Percentiles rank a stretch among this genome's conserved stretches.
Conservation (phyloP, 805 yeast species). For the Saturnispora galanensis region DNA sequence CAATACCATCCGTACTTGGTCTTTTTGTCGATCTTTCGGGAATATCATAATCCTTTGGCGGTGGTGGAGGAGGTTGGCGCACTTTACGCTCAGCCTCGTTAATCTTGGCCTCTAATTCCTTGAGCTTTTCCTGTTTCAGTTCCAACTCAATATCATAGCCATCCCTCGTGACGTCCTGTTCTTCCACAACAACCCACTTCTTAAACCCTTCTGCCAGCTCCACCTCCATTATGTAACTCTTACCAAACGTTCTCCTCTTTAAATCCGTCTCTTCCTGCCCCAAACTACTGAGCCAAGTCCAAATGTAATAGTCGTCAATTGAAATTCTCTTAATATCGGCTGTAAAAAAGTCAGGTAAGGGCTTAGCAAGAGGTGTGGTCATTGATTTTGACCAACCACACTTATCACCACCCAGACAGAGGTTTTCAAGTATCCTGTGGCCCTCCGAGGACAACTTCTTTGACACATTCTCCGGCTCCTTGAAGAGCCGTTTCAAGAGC, state of each 20-base stretch:
- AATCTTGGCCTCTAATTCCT: conserved; percentile 22
- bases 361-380: conserved; percentile 15
- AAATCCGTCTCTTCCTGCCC: conserved; percentile 62
- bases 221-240: conserved; percentile 74
- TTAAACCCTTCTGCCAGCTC: conserved; percentile 64
- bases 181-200: conserved; percentile 73
- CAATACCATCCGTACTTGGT: not conserved
- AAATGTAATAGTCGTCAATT: conserved; percentile 78
- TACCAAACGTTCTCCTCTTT: conserved; percentile 64
- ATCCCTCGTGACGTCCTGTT: conserved; percentile 38
- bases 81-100: conserved; percentile 23
- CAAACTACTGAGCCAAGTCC: conserved; percentile 82
- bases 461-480: conserved; percentile 44
- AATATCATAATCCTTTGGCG: conserved; percentile 14
- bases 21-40: conserved; percentile 6
- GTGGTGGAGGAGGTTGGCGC: conserved; percentile 14
- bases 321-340: conserved; percentile 51
- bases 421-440: conserved; percentile 39
- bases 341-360: conserved; percentile 28
- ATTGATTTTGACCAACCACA: conserved; percentile 30
- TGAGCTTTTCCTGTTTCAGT: conserved; percentile 25
- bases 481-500: conserved; percentile 61
- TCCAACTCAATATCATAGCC: conserved; percentile 29
- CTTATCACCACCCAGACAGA: conserved; percentile 26
- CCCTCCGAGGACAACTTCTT: conserved; percentile 68